A percentile compares a stretch with the other conserved stretches of the same genome.
Evolutionary conservation across 345 rosid species (phyloP).

Genomic region (Eucalyptus viminalis): DNA sequence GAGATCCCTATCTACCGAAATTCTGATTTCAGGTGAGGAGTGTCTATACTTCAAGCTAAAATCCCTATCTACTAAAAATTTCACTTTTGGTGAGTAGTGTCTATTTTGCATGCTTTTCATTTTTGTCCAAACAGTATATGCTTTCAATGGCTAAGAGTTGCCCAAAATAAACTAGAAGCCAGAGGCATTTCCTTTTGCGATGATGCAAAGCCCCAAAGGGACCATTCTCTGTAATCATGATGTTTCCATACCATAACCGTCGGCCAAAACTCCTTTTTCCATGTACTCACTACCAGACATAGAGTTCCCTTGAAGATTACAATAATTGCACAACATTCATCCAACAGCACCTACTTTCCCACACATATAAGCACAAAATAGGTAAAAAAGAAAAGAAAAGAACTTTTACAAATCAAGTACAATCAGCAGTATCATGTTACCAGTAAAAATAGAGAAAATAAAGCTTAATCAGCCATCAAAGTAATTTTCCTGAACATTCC

Average conservation of each 20-base stretch:
- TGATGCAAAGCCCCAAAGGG: not conserved
- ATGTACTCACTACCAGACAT: not conserved
- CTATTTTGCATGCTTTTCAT: not conserved
- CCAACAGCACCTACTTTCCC: not conserved
- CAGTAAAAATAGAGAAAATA: not conserved
- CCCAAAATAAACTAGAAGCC: not conserved
- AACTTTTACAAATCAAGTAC: not conserved
- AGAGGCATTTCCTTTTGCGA: not conserved
- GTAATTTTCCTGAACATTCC: not conserved
- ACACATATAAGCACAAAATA: not conserved
- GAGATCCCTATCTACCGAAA: not conserved
- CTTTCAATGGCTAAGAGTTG: not conserved
- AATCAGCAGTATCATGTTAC: not conserved
- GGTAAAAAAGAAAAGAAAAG: not conserved
- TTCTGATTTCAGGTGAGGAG: not conserved
- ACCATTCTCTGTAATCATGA: not conserved
- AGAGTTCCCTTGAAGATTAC: not conserved
- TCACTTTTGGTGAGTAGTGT: not conserved
- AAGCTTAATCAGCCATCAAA: not conserved
- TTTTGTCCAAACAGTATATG: not conserved
- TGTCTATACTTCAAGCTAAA: not conserved
- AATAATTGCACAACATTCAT: not conserved
- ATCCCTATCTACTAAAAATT: not conserved
- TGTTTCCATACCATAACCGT: not conserved
- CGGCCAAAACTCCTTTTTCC: not conserved